Evolutionary conservation across 2,329 filamentous ascomycete species (phyloP).

Genomic region (Penicillium sp.): DNA sequence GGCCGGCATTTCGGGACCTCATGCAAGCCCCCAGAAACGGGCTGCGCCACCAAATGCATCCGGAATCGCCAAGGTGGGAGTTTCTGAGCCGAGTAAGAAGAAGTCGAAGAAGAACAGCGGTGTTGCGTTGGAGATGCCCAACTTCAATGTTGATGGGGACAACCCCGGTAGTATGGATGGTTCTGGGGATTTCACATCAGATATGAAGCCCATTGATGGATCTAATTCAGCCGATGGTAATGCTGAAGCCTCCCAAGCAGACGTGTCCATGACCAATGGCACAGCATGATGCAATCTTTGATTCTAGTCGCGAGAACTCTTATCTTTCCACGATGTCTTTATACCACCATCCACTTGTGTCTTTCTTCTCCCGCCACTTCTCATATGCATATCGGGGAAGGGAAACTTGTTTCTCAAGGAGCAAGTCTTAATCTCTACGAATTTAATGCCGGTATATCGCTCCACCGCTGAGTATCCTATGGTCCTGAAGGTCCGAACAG

Average conservation of each 20-base stretch:
- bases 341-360: not conserved
- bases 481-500: not conserved
- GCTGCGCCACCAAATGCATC: slow-evolving; percentile 30
- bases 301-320: not conserved
- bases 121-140: slow-evolving; percentile 26
- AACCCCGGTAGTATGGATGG: slow-evolving; percentile 23
- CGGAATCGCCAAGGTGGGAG: slow-evolving; percentile 26
- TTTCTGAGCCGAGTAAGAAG: slow-evolving; percentile 42
- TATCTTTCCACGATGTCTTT: not conserved
- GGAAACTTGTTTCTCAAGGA: not conserved
- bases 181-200: slow-evolving; percentile 8
- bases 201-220: slow-evolving; percentile 7
- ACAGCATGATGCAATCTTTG: slow-evolving; percentile 37
- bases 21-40: slow-evolving; percentile 43
- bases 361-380: not conserved
- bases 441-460: not conserved
- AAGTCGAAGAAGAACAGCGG: slow-evolving; percentile 44
- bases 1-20: slow-evolving; percentile 30
- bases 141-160: slow-evolving; percentile 23
- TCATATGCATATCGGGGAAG: not conserved
- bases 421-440: not conserved
- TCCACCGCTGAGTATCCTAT: not conserved
- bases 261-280: slow-evolving; percentile 14
- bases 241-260: slow-evolving; percentile 7
- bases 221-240: slow-evolving; percentile 5